Evolutionary conservation across 306 rosid genomes (phyloP).

Genomic region (Prunus davidiana): DNA sequence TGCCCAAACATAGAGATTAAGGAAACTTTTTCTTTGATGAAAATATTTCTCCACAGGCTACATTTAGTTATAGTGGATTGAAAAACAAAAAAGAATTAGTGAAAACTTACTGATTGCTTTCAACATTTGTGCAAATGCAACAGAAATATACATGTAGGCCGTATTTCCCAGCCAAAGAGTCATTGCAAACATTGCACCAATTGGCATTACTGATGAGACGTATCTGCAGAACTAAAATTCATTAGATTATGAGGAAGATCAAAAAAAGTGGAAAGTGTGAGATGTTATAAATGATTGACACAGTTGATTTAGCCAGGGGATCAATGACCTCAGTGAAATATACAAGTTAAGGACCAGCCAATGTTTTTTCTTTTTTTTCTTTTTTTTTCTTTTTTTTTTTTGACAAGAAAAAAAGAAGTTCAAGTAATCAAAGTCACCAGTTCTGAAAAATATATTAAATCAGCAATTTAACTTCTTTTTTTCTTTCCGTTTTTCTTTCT

Average conservation of each 20-base stretch:
- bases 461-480: not conserved
- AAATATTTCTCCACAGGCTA: conserved; percentile 15
- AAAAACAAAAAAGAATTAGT: conserved; percentile 15
- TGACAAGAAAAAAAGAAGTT: not conserved
- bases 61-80: conserved; percentile 14
- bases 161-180: conserved; percentile 99
- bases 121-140: conserved; percentile 97
- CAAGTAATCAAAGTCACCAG: not conserved
- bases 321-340: not conserved
- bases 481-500: not conserved
- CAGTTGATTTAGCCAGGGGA: not conserved
- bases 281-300: not conserved
- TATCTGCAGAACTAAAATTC: conserved; percentile 61
- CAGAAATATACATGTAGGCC: conserved; percentile 94
- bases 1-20: conserved; percentile 12
- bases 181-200: conserved; percentile 98
- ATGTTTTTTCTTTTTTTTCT: not conserved
- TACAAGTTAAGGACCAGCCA: not conserved
- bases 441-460: not conserved
- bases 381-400: not conserved
- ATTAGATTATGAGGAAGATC: conserved; percentile 21
- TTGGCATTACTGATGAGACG: conserved; percentile 82
- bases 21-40: conserved; percentile 13
- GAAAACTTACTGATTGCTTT: conserved; percentile 91
- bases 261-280: conserved; percentile 11